These are phyloP conservation scores for Salvia hispanica DNA, from an alignment of 257 asterid genomes.

Conservation along the genomic window DNA sequence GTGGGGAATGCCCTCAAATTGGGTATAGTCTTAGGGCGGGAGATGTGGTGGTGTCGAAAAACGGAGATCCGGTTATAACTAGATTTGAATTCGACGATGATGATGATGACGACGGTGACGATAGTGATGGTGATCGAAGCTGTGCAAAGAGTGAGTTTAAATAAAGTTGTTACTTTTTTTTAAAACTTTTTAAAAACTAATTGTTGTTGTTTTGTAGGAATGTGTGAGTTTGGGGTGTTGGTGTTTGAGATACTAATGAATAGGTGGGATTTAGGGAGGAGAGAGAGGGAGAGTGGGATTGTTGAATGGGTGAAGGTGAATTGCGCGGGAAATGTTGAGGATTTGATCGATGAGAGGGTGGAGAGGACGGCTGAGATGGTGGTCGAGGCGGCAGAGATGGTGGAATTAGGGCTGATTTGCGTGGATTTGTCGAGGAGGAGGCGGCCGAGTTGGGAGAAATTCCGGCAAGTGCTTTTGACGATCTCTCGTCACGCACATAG, in stretches of 20 bases:
- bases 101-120: constrained; percentile 33
- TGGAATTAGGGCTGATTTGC: constrained; percentile 51
- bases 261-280: constrained; percentile 37
- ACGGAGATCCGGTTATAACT: constrained; percentile 53
- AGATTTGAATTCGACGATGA: constrained; percentile 42
- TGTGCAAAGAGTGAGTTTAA: constrained; percentile 43
- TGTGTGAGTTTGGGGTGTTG: constrained; percentile 47
- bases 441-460: constrained; percentile 47
- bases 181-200: not conserved
- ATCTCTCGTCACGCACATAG: constrained; percentile 12
- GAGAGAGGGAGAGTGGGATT: constrained; percentile 40
- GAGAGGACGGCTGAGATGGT: constrained; percentile 30
- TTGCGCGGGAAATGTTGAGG: constrained; percentile 39
- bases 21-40: constrained; percentile 43
- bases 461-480: constrained; percentile 34
- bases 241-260: constrained; percentile 47
- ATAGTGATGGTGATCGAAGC: constrained; percentile 29
- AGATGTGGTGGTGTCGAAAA: constrained; percentile 36
- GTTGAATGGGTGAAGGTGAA: constrained; percentile 50
- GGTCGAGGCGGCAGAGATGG: constrained; percentile 35
- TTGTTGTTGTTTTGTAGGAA: constrained; percentile 28
- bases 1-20: constrained; percentile 44
- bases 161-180: not conserved
- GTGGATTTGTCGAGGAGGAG: constrained; percentile 41
- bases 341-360: constrained; percentile 55